Evolutionary conservation across 306 rosid genomes (phyloP), one percentile per base, ranked within the genome.

Genomic region (Carpinus viminea): DNA sequence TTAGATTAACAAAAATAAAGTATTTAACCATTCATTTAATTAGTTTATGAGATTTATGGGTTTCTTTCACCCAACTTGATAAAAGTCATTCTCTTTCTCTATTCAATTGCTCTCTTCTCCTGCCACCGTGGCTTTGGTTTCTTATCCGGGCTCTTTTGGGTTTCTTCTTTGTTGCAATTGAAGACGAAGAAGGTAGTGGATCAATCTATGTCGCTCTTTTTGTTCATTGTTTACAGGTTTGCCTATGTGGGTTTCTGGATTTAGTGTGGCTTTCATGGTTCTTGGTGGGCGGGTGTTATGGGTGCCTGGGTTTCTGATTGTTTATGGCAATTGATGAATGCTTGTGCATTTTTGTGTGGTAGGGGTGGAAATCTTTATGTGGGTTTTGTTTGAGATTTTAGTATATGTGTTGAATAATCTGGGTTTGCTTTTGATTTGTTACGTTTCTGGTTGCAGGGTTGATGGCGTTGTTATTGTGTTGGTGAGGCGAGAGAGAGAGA

Each of bases 171-270:
- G 26, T 24, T 24, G 26, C 1, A 24, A 24, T 24, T 24, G 26
- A 24, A 24, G 26, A 24, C 1, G 26, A 70, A 79, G 90, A 70
- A 77, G 91, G 89, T 80, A 80, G 55, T 70, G 71, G 80, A 68
- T 74, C 74, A 24, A 24, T 24, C 26, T 24, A 24, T 53, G 52
- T 55, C n/a, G 61, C 34, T 9, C 36, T 46, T 75, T 76, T 74
- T 34, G 26, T 79, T 69, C 48, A 45, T 54, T 52, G 4, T 38
- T 18, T 72, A 72, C 73, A 48, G 48, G 46, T 47, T 76, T 2
- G 20, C 61, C 26, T 69, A 51, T 54, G 2, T 56, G 69, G 80
- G 36, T 18, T 1, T 77, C n/a, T 57, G 56, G 76, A 46, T 75
- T 77, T 55, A 26, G 28, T 52, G 68, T 52, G 48, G 43, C 57